Conservation (phyloP, 163 green algal genomes). For the Coccomyxa subellipsoidea region DNA sequence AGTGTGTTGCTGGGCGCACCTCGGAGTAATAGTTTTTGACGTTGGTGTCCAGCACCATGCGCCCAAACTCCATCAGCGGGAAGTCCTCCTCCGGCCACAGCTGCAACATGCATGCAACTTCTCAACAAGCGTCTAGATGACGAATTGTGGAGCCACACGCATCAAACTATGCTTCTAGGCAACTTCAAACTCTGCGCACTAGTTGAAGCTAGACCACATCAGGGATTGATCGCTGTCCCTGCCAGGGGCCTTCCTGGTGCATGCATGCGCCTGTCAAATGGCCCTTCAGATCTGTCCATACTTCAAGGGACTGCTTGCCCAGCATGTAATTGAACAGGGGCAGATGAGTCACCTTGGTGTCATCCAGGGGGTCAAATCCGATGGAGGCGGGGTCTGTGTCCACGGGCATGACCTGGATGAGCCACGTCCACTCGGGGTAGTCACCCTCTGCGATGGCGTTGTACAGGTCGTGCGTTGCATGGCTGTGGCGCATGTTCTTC, state of each 20-base stretch:
- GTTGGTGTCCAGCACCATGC: constrained; percentile 94
- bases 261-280: neutral
- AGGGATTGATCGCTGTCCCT: too few species aligned
- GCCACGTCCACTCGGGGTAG: constrained; percentile 76
- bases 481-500: constrained; percentile 63
- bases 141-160: neutral
- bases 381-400: constrained; percentile 14
- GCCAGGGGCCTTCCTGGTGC: too few species aligned
- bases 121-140: neutral
- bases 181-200: neutral
- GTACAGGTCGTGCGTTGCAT: constrained; percentile 64
- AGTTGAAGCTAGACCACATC: too few species aligned
- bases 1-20: constrained; percentile 24
- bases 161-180: neutral
- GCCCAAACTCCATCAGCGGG: constrained; percentile 75
- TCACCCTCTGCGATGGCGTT: constrained; percentile 72
- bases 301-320: neutral
- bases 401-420: constrained; percentile 67
- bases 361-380: constrained; percentile 74
- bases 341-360: constrained; percentile 53
- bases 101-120: constrained; percentile 24
- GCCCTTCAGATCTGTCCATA: neutral
- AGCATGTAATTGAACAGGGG: constrained; percentile 57
- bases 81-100: constrained; percentile 76
- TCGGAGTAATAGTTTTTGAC: constrained; percentile 96